These are phyloP conservation scores for Epichloe brachyelytri DNA, from an alignment of 2,329 filamentous ascomycete species.

Conservation along the genomic window DNA sequence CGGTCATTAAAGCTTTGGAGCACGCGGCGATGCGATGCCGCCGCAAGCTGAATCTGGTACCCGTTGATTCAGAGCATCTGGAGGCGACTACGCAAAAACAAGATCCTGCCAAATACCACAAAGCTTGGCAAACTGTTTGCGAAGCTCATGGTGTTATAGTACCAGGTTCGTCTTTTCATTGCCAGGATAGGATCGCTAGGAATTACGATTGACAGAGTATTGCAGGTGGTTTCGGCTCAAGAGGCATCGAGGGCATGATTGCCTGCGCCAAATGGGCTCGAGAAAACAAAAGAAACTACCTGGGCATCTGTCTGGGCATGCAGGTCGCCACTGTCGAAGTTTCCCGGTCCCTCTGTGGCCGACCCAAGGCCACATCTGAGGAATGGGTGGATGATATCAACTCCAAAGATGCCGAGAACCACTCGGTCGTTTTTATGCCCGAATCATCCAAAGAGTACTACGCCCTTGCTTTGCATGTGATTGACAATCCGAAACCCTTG, in stretches of 20 bases:
- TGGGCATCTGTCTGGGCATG: slow-evolving; percentile 87
- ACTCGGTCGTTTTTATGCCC: slow-evolving; percentile 83
- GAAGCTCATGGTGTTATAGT: slow-evolving; percentile 48
- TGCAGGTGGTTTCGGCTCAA: slow-evolving; percentile 59
- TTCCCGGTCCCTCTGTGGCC: slow-evolving; percentile 60
- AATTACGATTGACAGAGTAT: slow-evolving; percentile 1
- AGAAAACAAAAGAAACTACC: slow-evolving; percentile 64
- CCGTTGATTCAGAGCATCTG: slow-evolving; percentile 75
- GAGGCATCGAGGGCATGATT: slow-evolving; percentile 87
- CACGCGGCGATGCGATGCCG: slow-evolving; percentile 81
- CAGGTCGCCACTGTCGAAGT: slow-evolving; percentile 87
- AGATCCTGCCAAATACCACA: slow-evolving; percentile 60
- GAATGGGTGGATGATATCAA: slow-evolving; percentile 29
- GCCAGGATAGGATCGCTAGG: slow-evolving; percentile 1
- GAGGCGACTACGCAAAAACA: slow-evolving; percentile 50
- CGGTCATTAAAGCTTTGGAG: slow-evolving; percentile 75
- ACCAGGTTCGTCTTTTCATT: slow-evolving; percentile 4
- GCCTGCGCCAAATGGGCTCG: slow-evolving; percentile 76
- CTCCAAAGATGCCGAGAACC: slow-evolving; percentile 41
- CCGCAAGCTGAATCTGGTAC: slow-evolving; percentile 66
- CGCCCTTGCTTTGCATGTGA: neutral
- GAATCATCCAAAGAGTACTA: slow-evolving; percentile 39
- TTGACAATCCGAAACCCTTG: neutral
- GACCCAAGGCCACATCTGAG: slow-evolving; percentile 42
- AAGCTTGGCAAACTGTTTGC: slow-evolving; percentile 61